Evolutionary conservation across 306 rosid genomes (phyloP), one percentile per base, ranked within the genome.

Genomic region (Corylus heterophylla): DNA sequence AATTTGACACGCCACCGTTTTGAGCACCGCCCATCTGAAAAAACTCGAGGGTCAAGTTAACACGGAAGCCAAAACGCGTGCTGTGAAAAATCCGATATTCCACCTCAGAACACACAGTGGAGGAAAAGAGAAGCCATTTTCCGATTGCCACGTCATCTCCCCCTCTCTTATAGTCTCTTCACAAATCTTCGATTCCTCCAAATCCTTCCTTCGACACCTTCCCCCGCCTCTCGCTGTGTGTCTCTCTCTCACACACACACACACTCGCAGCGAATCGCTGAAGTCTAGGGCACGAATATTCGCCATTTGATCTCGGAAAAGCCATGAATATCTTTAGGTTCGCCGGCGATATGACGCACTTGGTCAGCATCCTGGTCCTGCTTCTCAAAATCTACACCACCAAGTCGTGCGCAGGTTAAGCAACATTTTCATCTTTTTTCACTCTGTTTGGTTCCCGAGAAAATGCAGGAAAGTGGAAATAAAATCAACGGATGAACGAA

Each of bases 351-450:
- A 89, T 92, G 94, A 91, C 92, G 22, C 99, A 95, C 84, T 85
- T 95, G 78, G 78, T 89, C 88, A 95, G 99, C 84, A 91, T 95
- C 82, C 66, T 95, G 70, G 89, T 95, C 45, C 91, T 95, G 27
- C 92, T 92, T 18, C 98, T 95, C 92, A 95, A 95, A 89, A 92
- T 95, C 81, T 95, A 95, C 83, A 96, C 98, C 8, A 95, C 98
- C 79, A 95, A 90, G 78, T 95, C 98, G 20, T 95, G 98, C 83
- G 90, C 98, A 13, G 98, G 98, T 95, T 9, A 22, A 12, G 25
- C 10, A 22, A 59, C 52, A 45, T 4, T 5, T 13, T 12, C 4
- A 12, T 25, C 16, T 9, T 14, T 9, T 0, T 10, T 10, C 1
- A 3, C 4, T 4, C 35, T 16, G 39, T 48, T 80, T 55, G 45